phyloP scores from a whole-genome alignment of 2,329 filamentous ascomycete genomes.

The Cercospora sp. region DNA sequence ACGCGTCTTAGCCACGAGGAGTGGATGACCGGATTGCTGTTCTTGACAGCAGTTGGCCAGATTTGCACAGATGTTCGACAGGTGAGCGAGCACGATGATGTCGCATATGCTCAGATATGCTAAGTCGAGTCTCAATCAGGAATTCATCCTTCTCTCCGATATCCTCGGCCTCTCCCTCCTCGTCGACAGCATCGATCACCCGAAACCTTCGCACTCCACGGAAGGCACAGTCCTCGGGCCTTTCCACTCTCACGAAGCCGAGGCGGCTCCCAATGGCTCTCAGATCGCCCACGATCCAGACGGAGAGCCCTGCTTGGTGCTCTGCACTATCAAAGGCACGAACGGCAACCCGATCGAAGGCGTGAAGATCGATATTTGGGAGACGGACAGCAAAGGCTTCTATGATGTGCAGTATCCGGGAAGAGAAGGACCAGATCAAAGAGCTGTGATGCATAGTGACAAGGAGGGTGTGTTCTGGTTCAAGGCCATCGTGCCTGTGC shows the following conservation, averaged over 20 bases:
- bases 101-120: background rate
- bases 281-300: constrained; percentile 67
- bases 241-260: constrained; percentile 79
- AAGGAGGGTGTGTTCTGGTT: constrained; percentile 79
- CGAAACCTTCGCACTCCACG: constrained; percentile 68
- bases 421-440: constrained; percentile 65
- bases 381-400: constrained; percentile 75
- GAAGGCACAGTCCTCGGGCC: constrained; percentile 80
- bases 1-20: constrained; percentile 73
- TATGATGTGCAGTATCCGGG: constrained; percentile 79
- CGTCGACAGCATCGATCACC: constrained; percentile 80
- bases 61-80: constrained; percentile 73
- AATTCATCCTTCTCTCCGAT: constrained; percentile 79
- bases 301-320: constrained; percentile 68
- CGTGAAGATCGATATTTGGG: constrained; percentile 80
- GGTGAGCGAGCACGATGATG: constrained; percentile 45
- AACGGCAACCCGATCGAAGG: constrained; percentile 61
- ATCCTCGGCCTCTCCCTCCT: constrained; percentile 76
- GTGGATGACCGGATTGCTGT: constrained; percentile 73
- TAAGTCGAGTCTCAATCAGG: constrained; percentile 22
- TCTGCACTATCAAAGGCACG: constrained; percentile 71
- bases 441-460: constrained; percentile 70
- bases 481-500: constrained; percentile 77
- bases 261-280: constrained; percentile 56
- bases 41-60: constrained; percentile 70